Conservation (phyloP, 2,329 filamentous ascomycete genomes). For the Cladosporium cucumerinum region DNA sequence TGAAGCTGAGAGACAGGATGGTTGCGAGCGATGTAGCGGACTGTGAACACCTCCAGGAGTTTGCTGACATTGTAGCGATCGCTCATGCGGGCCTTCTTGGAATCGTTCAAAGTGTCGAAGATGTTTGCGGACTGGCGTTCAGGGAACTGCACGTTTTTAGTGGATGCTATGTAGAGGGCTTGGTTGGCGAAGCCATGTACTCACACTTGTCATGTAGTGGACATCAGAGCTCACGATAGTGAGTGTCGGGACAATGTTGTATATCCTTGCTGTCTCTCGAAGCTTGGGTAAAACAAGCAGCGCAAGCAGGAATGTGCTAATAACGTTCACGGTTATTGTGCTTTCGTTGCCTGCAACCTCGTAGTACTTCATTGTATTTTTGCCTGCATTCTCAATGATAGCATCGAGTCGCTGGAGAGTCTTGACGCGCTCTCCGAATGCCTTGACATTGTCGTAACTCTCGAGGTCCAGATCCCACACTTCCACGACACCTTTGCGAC, state of each 20-base stretch:
- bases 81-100: constrained; percentile 36
- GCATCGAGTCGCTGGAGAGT: constrained; percentile 36
- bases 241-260: constrained; percentile 36
- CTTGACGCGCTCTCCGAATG: constrained; percentile 35
- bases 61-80: constrained; percentile 48
- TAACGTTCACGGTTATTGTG: constrained; percentile 52
- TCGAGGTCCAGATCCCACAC: constrained; percentile 48
- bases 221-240: constrained; percentile 44
- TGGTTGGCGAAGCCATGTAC: not conserved
- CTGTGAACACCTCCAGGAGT: constrained; percentile 47
- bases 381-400: constrained; percentile 40
- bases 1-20: constrained; percentile 28
- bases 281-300: constrained; percentile 52
- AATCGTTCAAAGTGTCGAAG: constrained; percentile 39
- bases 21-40: constrained; percentile 35
- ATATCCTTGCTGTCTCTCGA: constrained; percentile 38
- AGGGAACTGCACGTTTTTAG: constrained; percentile 25
- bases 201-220: constrained; percentile 39
- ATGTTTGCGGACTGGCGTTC: constrained; percentile 38
- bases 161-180: not conserved
- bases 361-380: constrained; percentile 9
- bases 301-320: constrained; percentile 51
- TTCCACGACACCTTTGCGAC: constrained; percentile 36
- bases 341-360: constrained; percentile 46
- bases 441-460: constrained; percentile 38